Conservation (phyloP, 164 flowering plant species). For the Magnolia officinalis region DNA sequence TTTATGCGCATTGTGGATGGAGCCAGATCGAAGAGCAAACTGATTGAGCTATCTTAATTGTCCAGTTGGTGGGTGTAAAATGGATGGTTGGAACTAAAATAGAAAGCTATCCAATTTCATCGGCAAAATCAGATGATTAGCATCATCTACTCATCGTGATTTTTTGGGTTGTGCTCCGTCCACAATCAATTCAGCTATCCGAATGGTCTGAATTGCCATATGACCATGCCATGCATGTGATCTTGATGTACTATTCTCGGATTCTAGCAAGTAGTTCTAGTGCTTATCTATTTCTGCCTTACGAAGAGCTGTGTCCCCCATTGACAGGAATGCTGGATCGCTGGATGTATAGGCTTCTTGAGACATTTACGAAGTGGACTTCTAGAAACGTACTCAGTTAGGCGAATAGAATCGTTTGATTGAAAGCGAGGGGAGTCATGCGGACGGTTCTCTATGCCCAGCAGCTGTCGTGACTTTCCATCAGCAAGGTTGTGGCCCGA, state of each 20-base stretch:
- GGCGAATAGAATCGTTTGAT: neutral
- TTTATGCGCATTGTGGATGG: too few relatives aligned
- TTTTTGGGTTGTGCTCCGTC: neutral
- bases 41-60: too few relatives aligned
- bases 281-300: neutral
- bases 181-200: neutral
- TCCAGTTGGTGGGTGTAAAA: too few relatives aligned
- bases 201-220: neutral
- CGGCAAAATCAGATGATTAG: neutral
- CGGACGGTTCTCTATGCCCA: slow-evolving; percentile 12
- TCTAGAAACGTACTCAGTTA: slow-evolving; percentile 28
- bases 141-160: neutral
- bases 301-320: neutral
- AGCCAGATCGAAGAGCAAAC: too few relatives aligned
- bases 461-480: neutral
- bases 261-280: neutral
- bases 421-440: neutral
- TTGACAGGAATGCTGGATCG: slow-evolving; percentile 92
- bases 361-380: slow-evolving; percentile 58
- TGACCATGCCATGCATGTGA: neutral
- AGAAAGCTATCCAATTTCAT: too few relatives aligned
- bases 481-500: neutral
- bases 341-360: slow-evolving; percentile 88
- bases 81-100: too few relatives aligned
- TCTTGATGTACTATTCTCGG: neutral